phyloP scores from a whole-genome alignment of 257 asterid species.

The Fraxinus anomala region DNA sequence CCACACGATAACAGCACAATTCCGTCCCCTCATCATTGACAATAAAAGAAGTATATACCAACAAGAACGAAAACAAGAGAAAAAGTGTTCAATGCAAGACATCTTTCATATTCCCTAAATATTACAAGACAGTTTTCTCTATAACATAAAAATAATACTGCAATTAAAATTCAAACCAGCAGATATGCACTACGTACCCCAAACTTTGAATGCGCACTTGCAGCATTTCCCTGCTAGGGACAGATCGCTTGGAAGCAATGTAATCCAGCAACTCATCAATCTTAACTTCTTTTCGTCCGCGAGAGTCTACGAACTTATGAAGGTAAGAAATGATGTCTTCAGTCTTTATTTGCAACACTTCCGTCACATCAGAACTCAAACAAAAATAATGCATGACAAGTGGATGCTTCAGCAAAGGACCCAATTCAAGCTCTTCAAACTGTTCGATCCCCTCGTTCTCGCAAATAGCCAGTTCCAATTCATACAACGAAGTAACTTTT shows the following conservation, averaged over 20 bases:
- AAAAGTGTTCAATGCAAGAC: no score
- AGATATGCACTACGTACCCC: conserved; percentile 54
- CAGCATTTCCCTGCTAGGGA: conserved; percentile 60
- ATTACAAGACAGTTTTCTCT: neutral
- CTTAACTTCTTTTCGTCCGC: conserved; percentile 32
- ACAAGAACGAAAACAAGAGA: no score
- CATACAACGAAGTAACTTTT: conserved; percentile 73
- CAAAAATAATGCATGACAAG: conserved; percentile 73
- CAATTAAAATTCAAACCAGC: conserved; percentile 9
- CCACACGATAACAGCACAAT: neutral
- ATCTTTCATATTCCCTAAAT: no score
- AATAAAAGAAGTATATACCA: no score
- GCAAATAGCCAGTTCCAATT: conserved; percentile 78
- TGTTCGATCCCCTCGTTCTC: conserved; percentile 70
- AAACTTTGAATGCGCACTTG: conserved; percentile 74
- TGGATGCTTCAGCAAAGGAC: conserved; percentile 84
- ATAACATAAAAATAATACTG: neutral
- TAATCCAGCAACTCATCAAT: conserved; percentile 63
- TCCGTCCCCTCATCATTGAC: neutral
- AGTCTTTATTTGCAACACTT: conserved; percentile 63
- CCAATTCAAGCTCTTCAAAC: conserved; percentile 89
- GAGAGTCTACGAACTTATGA: conserved; percentile 53
- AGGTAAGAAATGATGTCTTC: conserved; percentile 67
- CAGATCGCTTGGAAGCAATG: conserved; percentile 58
- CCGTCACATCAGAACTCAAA: conserved; percentile 54